Base-by-base conservation (phyloP, 306 rosid species). In the Vigna reflexopilosa region DNA sequence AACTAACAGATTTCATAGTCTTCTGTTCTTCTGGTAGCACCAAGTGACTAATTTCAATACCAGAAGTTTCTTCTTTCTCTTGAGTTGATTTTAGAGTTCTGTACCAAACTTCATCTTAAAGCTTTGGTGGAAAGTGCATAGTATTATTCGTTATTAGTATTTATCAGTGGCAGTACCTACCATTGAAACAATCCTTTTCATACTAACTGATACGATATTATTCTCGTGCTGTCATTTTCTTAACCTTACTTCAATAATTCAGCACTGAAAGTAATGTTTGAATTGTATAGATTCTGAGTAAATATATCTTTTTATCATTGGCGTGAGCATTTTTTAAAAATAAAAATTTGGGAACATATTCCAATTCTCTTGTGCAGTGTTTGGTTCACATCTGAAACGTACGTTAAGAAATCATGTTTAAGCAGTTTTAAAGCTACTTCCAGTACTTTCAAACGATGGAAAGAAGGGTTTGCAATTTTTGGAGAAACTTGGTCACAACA, bases 141-240 rank as follows among this genome's bases (percentile, higher is more conserved):
- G 52, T 17, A 50, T 11, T 26, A 34, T 65, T 64, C 1, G 38
- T 76, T 51, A 36, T 63, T 63, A 14, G 64, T 76, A 50, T 67
- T 67, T 67, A 26, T 54, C 61, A 30, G 48, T 65, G 45, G 34
- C 24, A 16, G 68, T 32, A 62, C 67, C 67, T 61, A 30, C 5
- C 6, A 62, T 62, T 32, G 67, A 62, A 62, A 20, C 67, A 62
- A 62, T 62, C 68, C 45, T 32, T 45, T 34, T 62, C 68, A 62
- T 32, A 32, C 36, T 57, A 24, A 4, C 24, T 57, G 36, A 24
- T 22, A 7, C 36, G 47, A 62, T 15, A 62, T 16, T 32, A 20
- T 16, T 32, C 14, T 6, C 24, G 32, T 8, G 47, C 45, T 62
- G 47, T 62, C 45, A 32, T 42, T 9, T 32, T 62, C 22, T 34